These are phyloP conservation scores for Oidium heveae DNA, from an alignment of 2,329 filamentous ascomycete species.

Conservation along the genomic window DNA sequence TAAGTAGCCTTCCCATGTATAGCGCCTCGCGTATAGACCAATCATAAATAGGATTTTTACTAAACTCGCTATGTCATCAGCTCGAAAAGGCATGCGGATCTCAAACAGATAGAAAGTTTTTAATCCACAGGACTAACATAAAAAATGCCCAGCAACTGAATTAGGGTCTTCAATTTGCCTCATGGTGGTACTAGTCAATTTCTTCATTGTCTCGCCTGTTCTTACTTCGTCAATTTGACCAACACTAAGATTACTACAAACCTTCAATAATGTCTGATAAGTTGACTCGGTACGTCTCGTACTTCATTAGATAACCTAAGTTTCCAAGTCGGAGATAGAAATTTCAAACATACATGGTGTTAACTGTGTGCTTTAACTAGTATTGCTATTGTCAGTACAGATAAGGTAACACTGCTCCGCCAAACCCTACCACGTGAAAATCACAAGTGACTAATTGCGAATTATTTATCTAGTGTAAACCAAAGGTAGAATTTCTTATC, in stretches of 20 bases:
- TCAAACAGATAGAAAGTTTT: background rate
- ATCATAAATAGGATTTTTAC: background rate
- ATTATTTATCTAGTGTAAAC: constrained; percentile 42
- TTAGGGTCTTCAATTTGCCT: background rate
- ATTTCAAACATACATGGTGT: background rate
- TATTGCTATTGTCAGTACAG: constrained; percentile 95
- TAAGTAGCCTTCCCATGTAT: background rate
- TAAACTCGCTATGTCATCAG: too few species aligned
- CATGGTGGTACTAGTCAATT: background rate
- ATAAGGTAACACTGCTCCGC: constrained; percentile 48
- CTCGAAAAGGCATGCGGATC: background rate
- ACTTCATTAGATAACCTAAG: background rate
- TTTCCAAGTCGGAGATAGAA: background rate
- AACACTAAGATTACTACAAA: background rate
- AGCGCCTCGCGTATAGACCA: constrained; percentile 1
- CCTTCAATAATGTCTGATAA: constrained; percentile 52
- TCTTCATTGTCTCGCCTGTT: background rate
- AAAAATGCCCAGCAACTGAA: too few species aligned
- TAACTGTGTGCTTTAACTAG: constrained; percentile 21
- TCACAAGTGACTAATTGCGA: constrained; percentile 16
- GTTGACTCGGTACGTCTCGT: constrained; percentile 54
- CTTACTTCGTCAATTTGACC: background rate
- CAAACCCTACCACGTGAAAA: constrained; percentile 10
- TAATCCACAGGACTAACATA: background rate
- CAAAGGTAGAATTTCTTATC: constrained; percentile 31